Conservation (phyloP, 2,329 filamentous ascomycete species). For the Apiospora saccharicola region DNA sequence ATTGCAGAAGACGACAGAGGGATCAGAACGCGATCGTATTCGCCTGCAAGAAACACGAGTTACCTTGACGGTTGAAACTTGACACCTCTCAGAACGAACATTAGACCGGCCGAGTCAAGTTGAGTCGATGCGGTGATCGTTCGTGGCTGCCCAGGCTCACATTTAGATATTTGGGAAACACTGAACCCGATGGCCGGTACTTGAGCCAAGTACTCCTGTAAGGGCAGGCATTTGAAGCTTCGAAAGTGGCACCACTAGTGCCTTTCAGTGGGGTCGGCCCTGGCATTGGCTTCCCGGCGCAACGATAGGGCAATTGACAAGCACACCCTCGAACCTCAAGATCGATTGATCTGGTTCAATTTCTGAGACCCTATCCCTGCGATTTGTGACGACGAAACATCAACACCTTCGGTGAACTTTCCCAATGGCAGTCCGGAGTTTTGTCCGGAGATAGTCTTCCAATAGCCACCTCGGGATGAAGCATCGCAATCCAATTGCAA, state of each 20-base stretch:
- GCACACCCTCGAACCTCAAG: not conserved
- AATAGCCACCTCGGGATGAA: not conserved
- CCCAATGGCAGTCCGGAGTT: not conserved
- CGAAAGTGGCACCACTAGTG: constrained; percentile 16
- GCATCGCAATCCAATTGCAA: not conserved
- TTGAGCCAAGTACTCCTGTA: not conserved
- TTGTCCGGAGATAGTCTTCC: not conserved
- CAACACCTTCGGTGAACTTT: not conserved
- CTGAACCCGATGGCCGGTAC: not conserved
- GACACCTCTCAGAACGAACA: constrained; percentile 8
- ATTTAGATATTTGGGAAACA: not conserved
- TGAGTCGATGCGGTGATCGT: not conserved
- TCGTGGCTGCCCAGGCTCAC: not conserved
- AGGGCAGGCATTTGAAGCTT: constrained; percentile 18
- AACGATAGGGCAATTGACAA: constrained; percentile 18
- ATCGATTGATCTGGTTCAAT: constrained; percentile 9
- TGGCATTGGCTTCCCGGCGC: constrained; percentile 16
- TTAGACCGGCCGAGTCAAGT: not conserved
- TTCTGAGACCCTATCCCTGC: not conserved
- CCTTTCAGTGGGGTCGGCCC: not conserved
- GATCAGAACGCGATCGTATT: not conserved
- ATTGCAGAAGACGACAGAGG: not conserved
- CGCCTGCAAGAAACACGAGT: not conserved
- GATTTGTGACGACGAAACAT: not conserved
- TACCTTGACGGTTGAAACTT: not conserved